Base-by-base conservation (phyloP, 129 eudicot genomes). In the carrot (Daucus carota) region DNA sequence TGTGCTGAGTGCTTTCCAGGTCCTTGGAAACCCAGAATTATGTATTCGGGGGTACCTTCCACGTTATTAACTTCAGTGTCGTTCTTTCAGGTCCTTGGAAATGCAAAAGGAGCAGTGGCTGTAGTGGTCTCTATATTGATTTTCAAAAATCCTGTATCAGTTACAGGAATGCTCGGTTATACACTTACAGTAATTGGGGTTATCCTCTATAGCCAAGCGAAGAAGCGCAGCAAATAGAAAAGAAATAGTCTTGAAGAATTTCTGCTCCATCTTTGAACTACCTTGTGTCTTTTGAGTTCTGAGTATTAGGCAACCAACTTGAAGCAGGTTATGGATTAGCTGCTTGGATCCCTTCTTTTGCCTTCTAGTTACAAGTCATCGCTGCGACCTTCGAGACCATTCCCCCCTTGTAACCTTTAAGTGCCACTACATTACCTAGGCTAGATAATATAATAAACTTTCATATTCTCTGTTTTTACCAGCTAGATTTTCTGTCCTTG, bases 21-120 rank as follows among this genome's bases (percentile, higher is more conserved):
- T 47, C 57, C 57, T 47, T 47, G 15, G 57, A 47, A 52, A 52
- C 12, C 4, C 60, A 52, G 8, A 52, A 52, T 22, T 52, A n/a
- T 52, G 60, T 20, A 22, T 52, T 22, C n/a, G 24, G 5, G 15
- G 5, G 29, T n/a, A 29, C 29, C 63, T 54, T 24, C 31, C 31
- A 57, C 65, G n/a, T n/a, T 57, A 57, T 24, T 57, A 57, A 57
- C 65, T n/a, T 2, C 16, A 57, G 15, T 57, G n/a, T 70, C 9
- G 59, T 20, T 50, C 41, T 36, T 81, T 36, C 85, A 91, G 97
- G 97, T 91, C 57, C 90, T 93, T 40, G 98, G 95, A 75, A 93
- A 93, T 44, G 96, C 98, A 18, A 93, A 93, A 78, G 95, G 97
- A 20, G 98, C 95, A 26, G 98, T 88, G 31, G 96, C 98, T 63